Percentiles rank a stretch among this genome's conserved stretches.
Conservation (phyloP, 1,284 basidiomycete genomes). For the Leccinum griseonigrum region DNA sequence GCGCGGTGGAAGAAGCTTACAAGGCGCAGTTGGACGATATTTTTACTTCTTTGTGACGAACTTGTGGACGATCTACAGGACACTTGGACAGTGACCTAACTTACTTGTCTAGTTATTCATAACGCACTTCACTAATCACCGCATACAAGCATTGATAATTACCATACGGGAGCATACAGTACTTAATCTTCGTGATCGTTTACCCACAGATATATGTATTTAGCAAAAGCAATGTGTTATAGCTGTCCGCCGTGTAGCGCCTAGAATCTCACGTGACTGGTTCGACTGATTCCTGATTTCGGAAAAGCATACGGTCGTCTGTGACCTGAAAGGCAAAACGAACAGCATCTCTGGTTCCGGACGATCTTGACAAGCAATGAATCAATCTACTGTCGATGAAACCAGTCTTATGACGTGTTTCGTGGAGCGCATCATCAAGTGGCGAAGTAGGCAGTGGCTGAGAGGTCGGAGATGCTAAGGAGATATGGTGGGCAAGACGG, state of each 20-base stretch:
- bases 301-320: slow-evolving; percentile 20
- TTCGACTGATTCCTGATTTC: not conserved
- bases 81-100: slow-evolving; percentile 8
- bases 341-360: slow-evolving; percentile 16
- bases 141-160: slow-evolving; percentile 15
- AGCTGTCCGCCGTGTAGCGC: not conserved
- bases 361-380: slow-evolving; percentile 35
- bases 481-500: slow-evolving; percentile 47
- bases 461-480: slow-evolving; percentile 32
- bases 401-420: slow-evolving; percentile 22
- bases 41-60: slow-evolving; percentile 35
- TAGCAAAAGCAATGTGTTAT: slow-evolving; percentile 11
- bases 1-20: slow-evolving; percentile 59
- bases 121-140: slow-evolving; percentile 11
- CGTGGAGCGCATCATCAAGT: slow-evolving; percentile 24
- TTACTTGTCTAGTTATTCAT: slow-evolving; percentile 13
- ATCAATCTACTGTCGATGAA: slow-evolving; percentile 26
- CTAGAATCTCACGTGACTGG: not conserved
- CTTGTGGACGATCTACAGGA: not conserved
- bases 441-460: slow-evolving; percentile 29
- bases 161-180: slow-evolving; percentile 14
- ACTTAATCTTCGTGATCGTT: slow-evolving; percentile 11
- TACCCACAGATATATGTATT: not conserved
- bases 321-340: slow-evolving; percentile 26
- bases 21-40: slow-evolving; percentile 50